phyloP scores from a whole-genome alignment of 2,329 filamentous ascomycete genomes.

The Penicillium digitatum region DNA sequence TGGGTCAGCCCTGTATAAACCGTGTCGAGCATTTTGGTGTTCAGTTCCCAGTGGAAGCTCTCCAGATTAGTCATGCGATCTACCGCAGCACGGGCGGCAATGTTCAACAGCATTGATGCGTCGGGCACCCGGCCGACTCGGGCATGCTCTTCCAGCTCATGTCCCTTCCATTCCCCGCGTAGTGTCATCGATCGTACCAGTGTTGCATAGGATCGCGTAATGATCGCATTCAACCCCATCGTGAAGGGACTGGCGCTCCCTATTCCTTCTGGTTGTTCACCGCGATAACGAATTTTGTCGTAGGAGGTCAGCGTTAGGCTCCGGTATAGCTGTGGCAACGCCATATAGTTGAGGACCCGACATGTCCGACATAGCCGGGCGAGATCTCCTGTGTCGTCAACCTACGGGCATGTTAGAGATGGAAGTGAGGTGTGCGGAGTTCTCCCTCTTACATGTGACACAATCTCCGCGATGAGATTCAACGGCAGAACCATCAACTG shows the following conservation, averaged over 20 bases:
- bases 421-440: background rate
- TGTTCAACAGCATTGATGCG: constrained; percentile 61
- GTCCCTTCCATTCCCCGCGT: constrained; percentile 56
- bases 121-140: constrained; percentile 58
- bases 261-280: constrained; percentile 57
- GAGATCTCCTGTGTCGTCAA: constrained; percentile 57
- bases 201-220: constrained; percentile 52
- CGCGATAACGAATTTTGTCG: constrained; percentile 55
- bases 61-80: constrained; percentile 56
- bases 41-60: constrained; percentile 59
- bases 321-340: constrained; percentile 58
- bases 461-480: constrained; percentile 56
- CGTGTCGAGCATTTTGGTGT: constrained; percentile 57
- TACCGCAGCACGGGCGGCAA: constrained; percentile 55
- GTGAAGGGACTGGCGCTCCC: constrained; percentile 61
- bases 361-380: constrained; percentile 58
- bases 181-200: constrained; percentile 53
- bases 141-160: constrained; percentile 55
- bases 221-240: constrained; percentile 60
- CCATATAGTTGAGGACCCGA: constrained; percentile 62
- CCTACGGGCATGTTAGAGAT: constrained; percentile 36
- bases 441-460: constrained; percentile 50
- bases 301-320: constrained; percentile 56
- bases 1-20: constrained; percentile 55
- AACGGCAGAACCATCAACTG: constrained; percentile 49